A percentile compares a stretch with the other conserved stretches of the same genome.
Evolutionary conservation across 2,329 filamentous ascomycete species (phyloP).

Genomic region (Colletotrichum melonis): DNA sequence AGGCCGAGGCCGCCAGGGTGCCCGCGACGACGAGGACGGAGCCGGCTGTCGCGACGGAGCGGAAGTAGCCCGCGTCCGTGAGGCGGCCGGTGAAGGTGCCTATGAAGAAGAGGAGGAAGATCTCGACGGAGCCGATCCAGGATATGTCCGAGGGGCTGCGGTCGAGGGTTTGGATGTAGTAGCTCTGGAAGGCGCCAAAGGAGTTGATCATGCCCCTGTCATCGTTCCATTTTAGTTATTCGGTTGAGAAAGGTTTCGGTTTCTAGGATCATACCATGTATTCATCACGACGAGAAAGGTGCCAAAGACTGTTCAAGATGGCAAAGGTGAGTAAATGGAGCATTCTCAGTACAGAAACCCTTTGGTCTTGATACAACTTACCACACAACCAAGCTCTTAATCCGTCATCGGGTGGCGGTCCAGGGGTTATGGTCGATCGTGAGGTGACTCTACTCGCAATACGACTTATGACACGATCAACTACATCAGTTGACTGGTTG

Average conservation of each 20-base stretch:
- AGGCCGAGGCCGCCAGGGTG: slow-evolving; percentile 56
- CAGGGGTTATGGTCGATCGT: not conserved
- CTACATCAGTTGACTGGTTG: not conserved
- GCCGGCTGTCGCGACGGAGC: slow-evolving; percentile 52
- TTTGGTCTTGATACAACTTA: not conserved
- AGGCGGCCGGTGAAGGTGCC: slow-evolving; percentile 56
- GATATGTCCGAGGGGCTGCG: not conserved
- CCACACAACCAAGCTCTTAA: not conserved
- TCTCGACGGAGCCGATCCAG: not conserved
- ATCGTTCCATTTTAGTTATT: not conserved
- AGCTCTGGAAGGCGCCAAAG: not conserved
- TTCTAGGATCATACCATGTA: not conserved
- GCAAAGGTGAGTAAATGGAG: not conserved
- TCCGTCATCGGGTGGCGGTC: not conserved
- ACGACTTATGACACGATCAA: not conserved
- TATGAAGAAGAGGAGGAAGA: slow-evolving; percentile 52
- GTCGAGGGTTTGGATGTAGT: not conserved
- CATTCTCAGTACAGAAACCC: not conserved
- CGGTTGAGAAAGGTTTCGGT: not conserved
- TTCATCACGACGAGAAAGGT: not conserved
- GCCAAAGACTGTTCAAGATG: not conserved
- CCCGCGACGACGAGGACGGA: slow-evolving; percentile 52
- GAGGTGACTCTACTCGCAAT: not conserved
- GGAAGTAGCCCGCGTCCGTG: slow-evolving; percentile 56
- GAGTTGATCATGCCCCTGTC: not conserved